phyloP scores from a whole-genome alignment of 2,329 filamentous ascomycete species.

The Cytospora leucostoma region DNA sequence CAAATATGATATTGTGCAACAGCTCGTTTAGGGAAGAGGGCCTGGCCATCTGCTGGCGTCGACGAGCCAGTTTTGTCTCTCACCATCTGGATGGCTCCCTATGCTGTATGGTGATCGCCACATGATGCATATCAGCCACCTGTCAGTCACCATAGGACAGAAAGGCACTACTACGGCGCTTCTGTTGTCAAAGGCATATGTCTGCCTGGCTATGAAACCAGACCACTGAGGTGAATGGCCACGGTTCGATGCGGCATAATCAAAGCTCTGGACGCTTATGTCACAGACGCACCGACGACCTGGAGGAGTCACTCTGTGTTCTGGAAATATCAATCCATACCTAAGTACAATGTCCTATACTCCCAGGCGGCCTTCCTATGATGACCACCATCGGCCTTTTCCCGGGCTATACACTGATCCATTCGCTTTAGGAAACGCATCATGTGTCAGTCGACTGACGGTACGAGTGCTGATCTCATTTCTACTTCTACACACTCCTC shows the following conservation, averaged over 20 bases:
- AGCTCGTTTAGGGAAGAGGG: constrained; percentile 1
- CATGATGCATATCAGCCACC: neutral
- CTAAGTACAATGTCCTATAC: neutral
- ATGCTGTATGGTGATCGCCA: neutral
- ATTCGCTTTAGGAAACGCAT: constrained; percentile 17
- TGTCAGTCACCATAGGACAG: neutral
- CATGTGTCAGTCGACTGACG: constrained; percentile 9
- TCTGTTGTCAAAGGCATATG: neutral
- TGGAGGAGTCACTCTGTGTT: neutral
- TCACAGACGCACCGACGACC: neutral
- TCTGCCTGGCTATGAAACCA: no score
- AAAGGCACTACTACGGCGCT: neutral
- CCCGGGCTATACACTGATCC: constrained; percentile 9
- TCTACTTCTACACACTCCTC: neutral
- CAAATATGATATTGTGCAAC: neutral
- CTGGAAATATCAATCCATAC: neutral
- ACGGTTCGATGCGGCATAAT: neutral
- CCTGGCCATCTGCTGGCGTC: neutral
- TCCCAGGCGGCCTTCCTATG: neutral
- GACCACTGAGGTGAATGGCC: neutral
- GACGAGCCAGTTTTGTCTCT: neutral
- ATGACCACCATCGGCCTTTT: constrained; percentile 3
- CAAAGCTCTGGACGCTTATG: neutral
- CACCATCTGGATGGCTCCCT: neutral
- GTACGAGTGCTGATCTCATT: neutral